Evolutionary conservation across 345 rosid species (phyloP), one percentile per base, ranked within the genome.

Genomic region (Streptanthus diversifolius): DNA sequence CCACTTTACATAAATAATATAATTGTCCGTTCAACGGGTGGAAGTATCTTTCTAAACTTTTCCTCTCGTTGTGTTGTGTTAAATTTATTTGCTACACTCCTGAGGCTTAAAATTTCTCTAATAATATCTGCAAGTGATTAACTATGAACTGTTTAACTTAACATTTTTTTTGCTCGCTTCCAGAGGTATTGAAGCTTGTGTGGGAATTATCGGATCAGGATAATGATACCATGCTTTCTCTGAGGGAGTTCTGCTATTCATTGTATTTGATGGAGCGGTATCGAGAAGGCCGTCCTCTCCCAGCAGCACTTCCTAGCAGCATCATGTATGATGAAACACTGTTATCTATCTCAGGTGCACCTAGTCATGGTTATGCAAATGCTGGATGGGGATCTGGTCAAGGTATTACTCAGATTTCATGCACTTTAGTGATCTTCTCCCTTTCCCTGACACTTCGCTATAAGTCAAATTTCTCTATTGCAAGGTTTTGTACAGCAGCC

Each of bases 201-300:
- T 95, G 99, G 97, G 96, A 95, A 80, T 84, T 95, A 79, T 91
- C 99, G 40, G 99, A 95, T 85, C 99, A 95, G 82, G 99, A 95
- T 72, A 83, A 72, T 80, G 99, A 95, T 77, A 91, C 97, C 83
- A 95, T 95, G 97, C 97, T 95, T 79, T 91, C 99, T 65, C 81
- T 91, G 87, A 91, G 95, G 81, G 99, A 95, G 72, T 95, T 95
- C 68, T 95, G 97, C 84, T 85, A 86, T 81, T 90, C 98, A 66
- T 88, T 93, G 48, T 93, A 93, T 82, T 80, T 93, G 84, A 93
- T 93, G 98, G 98, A 95, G 85, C 91, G 93, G 45, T 84, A 55
- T 73, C 91, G 96, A 83, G 99, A 91, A 81, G 99, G 99, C 22
- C 87, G 85, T 65, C 85, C 95, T 71, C 96, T 91, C 75, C 99